Evolutionary conservation across 106 monocot genomes (phyloP), one percentile per base, ranked within the genome.

Genomic region (Triglochin maritima): DNA sequence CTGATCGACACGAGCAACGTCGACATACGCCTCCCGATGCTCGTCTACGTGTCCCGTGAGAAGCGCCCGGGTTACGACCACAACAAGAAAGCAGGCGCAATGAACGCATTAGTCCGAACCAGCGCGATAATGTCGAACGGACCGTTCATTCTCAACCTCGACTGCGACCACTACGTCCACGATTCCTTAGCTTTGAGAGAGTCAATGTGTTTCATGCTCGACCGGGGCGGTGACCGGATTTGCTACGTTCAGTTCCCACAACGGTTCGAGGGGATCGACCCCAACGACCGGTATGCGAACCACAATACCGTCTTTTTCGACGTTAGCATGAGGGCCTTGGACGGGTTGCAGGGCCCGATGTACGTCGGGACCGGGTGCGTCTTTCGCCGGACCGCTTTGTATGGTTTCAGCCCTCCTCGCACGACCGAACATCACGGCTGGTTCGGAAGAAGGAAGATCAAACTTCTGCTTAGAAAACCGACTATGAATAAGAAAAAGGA

Each of bases 31-130:
- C 79, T 98, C 4, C 92, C 98, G n/a, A 92, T 98, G 98, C 79
- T 98, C 7, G 98, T 92, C 42, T 98, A 98, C 45, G 88, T 98
- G 3, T 98, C 98, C 2, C 45, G 98, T 7, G 98, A 98, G 65
- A 98, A 98, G 51, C 53, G 92, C 2, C 98, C 98, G 0, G 98
- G 92, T 7, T 98, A 92, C 17, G 92, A 92, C 68, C 98, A 98
- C 81, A 98, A 98, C 88, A 98, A 98, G 83, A 92, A 98, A 66
- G 98, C 98, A 0, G 96, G 96, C 0, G 96, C 96, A 16, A 98
- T 98, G 96, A 98, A 98, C 59, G 86, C 91, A 17, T 70, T 98
- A 1, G 98, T 98, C 4, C 57, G 98, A 43, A 84, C 92, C 6
- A 88, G 91, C 43, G 98, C 91, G 0, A 82, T 98, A 42, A 98